phyloP scores from a whole-genome alignment of 139 green algal genomes.

The Protoeuglena noctilucae region DNA sequence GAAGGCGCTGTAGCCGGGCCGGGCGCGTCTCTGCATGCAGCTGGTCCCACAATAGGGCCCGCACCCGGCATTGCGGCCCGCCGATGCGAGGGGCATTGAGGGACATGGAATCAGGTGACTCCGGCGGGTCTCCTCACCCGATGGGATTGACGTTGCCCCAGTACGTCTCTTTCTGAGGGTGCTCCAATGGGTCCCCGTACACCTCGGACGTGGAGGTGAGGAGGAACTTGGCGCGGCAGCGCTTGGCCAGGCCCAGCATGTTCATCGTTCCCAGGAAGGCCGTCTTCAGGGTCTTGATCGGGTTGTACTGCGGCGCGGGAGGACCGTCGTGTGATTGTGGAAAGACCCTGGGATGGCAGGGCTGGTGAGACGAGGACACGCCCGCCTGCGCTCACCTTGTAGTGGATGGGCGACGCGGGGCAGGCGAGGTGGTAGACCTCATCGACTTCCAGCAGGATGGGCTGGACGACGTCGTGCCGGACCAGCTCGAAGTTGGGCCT shows the following conservation, averaged over 20 bases:
- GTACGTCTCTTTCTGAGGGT: conserved; percentile 94
- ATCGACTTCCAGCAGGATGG: conserved; percentile 91
- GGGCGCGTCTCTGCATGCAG: too few species aligned
- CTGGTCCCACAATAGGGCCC: too few species aligned
- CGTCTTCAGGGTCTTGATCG: conserved; percentile 98
- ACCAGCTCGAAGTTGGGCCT: conserved; percentile 94
- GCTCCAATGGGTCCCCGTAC: conserved; percentile 94
- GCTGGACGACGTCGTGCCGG: conserved; percentile 90
- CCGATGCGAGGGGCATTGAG: not conserved
- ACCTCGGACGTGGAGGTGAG: conserved; percentile 88
- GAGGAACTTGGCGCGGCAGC: conserved; percentile 73
- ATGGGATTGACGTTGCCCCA: conserved; percentile 99
- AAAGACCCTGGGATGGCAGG: not conserved
- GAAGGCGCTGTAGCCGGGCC: too few species aligned
- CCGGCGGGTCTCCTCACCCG: conserved; percentile 22
- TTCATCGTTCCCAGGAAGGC: conserved; percentile 95
- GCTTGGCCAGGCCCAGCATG: conserved; percentile 97
- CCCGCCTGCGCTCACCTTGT: conserved; percentile 63
- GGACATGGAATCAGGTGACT: not conserved
- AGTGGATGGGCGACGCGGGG: conserved; percentile 96
- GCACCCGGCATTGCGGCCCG: too few species aligned
- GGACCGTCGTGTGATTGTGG: too few species aligned
- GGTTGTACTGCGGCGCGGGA: too few species aligned
- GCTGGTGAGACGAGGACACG: not conserved
- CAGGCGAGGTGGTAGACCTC: conserved; percentile 97